phyloP scores from a whole-genome alignment of 2,329 filamentous ascomycete genomes.

The Chaetomium strumarium region DNA sequence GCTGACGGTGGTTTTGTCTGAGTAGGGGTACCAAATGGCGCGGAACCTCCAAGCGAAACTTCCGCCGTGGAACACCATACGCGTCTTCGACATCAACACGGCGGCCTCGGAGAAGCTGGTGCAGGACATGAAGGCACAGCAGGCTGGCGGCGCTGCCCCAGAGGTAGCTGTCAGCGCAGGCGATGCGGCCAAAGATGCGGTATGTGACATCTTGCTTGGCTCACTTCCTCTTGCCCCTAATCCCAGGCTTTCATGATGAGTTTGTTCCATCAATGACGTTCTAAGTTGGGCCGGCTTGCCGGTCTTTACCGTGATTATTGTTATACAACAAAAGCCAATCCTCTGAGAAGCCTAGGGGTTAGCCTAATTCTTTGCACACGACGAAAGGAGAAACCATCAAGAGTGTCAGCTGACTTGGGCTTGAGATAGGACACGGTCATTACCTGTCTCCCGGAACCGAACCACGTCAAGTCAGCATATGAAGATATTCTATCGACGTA shows the following conservation, averaged over 20 bases:
- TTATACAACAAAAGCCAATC: slow-evolving; percentile 62
- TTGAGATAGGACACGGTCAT: slow-evolving; percentile 51
- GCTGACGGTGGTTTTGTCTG: slow-evolving; percentile 4
- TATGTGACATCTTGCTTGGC: slow-evolving; percentile 32
- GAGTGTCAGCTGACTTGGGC: slow-evolving; percentile 10
- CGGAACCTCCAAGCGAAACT: slow-evolving; percentile 56
- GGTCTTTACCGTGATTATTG: slow-evolving; percentile 57
- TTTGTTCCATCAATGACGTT: slow-evolving; percentile 47
- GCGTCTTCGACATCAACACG: slow-evolving; percentile 52
- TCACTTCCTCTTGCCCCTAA: background rate
- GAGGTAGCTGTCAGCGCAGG: slow-evolving; percentile 40
- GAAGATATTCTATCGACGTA: slow-evolving; percentile 50
- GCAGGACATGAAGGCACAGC: slow-evolving; percentile 40
- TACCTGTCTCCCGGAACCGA: slow-evolving; percentile 82
- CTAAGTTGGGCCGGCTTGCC: slow-evolving; percentile 62
- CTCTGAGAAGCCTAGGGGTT: slow-evolving; percentile 49
- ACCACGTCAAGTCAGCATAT: slow-evolving; percentile 81
- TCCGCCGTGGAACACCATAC: slow-evolving; percentile 43
- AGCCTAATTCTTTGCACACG: background rate
- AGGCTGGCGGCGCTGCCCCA: slow-evolving; percentile 41
- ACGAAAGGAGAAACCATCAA: background rate
- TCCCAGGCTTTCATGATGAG: slow-evolving; percentile 26
- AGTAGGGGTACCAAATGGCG: slow-evolving; percentile 57
- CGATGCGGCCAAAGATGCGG: slow-evolving; percentile 47
- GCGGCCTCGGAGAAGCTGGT: slow-evolving; percentile 42